Evolutionary conservation across 2,329 filamentous ascomycete species (phyloP).

Genomic region (Ophiostoma himal-ulmi): DNA sequence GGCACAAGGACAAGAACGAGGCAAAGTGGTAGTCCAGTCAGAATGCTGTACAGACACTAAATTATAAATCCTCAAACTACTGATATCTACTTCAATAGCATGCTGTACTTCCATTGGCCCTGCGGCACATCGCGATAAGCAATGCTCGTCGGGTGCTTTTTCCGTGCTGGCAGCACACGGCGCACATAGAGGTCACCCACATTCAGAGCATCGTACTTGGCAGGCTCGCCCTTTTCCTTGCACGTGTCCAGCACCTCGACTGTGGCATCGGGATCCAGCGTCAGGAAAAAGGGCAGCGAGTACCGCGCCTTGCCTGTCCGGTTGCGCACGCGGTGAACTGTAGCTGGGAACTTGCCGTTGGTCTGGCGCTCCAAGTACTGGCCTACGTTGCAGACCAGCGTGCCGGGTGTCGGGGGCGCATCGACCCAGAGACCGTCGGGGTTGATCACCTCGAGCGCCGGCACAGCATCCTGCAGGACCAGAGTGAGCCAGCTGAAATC

Average conservation of each 20-base stretch:
- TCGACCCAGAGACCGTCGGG: slow-evolving; percentile 36
- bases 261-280: slow-evolving; percentile 39
- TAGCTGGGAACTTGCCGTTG: slow-evolving; percentile 44
- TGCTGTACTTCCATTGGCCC: slow-evolving; percentile 14
- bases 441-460: slow-evolving; percentile 39
- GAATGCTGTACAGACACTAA: neutral
- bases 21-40: neutral
- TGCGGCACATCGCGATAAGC: slow-evolving; percentile 11
- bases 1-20: neutral
- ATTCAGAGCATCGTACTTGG: slow-evolving; percentile 9
- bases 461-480: slow-evolving; percentile 40
- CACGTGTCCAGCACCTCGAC: slow-evolving; percentile 7
- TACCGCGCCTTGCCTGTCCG: slow-evolving; percentile 39
- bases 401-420: slow-evolving; percentile 19
- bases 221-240: neutral
- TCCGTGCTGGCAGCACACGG: slow-evolving; percentile 9
- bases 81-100: slow-evolving; percentile 11
- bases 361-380: slow-evolving; percentile 47
- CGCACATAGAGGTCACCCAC: slow-evolving; percentile 5
- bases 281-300: slow-evolving; percentile 53
- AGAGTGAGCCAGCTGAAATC: slow-evolving; percentile 47
- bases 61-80: neutral
- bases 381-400: slow-evolving; percentile 47
- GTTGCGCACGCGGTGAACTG: slow-evolving; percentile 47
- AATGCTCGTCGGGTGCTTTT: slow-evolving; percentile 19